Evolutionary conservation across 768 basidiomycete species (phyloP).

Genomic region (Rickenella mellea): DNA sequence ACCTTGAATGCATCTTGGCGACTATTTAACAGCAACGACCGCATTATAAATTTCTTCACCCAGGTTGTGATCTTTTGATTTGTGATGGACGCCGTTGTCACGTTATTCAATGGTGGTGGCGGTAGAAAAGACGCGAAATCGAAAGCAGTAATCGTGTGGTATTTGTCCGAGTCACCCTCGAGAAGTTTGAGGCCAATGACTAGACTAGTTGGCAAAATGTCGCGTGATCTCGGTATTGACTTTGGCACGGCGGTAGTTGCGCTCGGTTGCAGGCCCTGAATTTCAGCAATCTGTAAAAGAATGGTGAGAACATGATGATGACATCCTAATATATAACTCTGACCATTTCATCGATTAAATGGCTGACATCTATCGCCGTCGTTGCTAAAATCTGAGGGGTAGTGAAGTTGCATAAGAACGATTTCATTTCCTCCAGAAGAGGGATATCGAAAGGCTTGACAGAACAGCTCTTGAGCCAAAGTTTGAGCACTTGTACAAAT

Average conservation of each 20-base stretch:
- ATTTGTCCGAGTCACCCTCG: slow-evolving; percentile 35
- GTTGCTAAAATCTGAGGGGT: neutral
- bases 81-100: slow-evolving; percentile 23
- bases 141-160: slow-evolving; percentile 25
- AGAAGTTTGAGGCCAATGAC: slow-evolving; percentile 34
- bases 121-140: slow-evolving; percentile 31
- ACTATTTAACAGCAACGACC: slow-evolving; percentile 25
- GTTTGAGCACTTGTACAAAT: too few relatives aligned
- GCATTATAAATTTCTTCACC: slow-evolving; percentile 31
- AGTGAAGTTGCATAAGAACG: neutral
- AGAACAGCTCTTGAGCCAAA: slow-evolving; percentile 3
- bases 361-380: slow-evolving; percentile 1
- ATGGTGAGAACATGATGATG: too few relatives aligned
- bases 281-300: too few relatives aligned
- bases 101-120: slow-evolving; percentile 20
- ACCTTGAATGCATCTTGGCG: slow-evolving; percentile 32
- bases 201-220: slow-evolving; percentile 29
- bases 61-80: slow-evolving; percentile 32
- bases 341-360: too few relatives aligned
- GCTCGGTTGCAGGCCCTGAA: too few relatives aligned
- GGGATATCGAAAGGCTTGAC: neutral
- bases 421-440: slow-evolving; percentile 1
- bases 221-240: too few relatives aligned
- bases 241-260: too few relatives aligned
- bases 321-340: too few relatives aligned